These are phyloP conservation scores for Acer yangbiense DNA, from an alignment of 345 rosid genomes.

Conservation along the genomic window DNA sequence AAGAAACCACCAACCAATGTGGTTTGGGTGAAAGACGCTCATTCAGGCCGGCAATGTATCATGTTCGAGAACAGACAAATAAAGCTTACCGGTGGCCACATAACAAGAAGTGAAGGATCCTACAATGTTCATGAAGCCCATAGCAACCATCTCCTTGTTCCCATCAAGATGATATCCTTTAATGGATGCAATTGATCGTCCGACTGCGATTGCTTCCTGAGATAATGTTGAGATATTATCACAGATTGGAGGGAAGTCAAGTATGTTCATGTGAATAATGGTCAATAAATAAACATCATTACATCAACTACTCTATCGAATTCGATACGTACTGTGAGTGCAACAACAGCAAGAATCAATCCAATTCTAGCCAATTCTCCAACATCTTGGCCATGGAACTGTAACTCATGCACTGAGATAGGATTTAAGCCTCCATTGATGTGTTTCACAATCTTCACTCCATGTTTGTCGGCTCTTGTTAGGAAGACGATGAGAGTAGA, in stretches of 20 bases:
- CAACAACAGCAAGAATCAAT: conserved; percentile 60
- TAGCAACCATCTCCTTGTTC: conserved; percentile 89
- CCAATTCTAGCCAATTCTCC: conserved; percentile 74
- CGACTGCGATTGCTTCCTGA: conserved; percentile 91
- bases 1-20: no score
- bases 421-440: conserved; percentile 84
- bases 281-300: background rate
- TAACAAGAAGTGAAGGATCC: conserved; percentile 92
- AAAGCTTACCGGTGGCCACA: conserved; percentile 71
- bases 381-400: conserved; percentile 53
- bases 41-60: no score
- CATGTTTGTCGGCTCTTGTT: conserved; percentile 83
- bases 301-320: background rate
- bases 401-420: conserved; percentile 59
- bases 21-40: no score
- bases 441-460: conserved; percentile 76
- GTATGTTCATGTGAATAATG: background rate
- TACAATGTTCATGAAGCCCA: conserved; percentile 75
- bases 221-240: background rate
- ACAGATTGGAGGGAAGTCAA: background rate
- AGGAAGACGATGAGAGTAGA: conserved; percentile 74
- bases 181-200: conserved; percentile 73
- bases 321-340: conserved; percentile 60
- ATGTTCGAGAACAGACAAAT: no score
- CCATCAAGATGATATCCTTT: conserved; percentile 87